phyloP scores from a whole-genome alignment of 768 basidiomycete genomes.

The Leccinellum rugosiceps region DNA sequence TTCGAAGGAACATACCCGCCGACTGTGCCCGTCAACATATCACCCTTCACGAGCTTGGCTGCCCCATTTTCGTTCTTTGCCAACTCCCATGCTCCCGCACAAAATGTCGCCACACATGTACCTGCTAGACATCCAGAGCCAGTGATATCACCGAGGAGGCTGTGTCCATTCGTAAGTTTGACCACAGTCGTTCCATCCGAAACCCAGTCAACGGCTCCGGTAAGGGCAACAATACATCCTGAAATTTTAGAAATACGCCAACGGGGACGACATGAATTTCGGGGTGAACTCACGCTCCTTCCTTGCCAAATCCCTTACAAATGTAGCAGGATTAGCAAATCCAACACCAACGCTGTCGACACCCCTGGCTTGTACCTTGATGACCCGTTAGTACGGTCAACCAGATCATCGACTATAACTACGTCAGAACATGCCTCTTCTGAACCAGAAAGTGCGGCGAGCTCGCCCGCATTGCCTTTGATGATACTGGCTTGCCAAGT shows the following conservation, averaged over 20 bases:
- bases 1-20: conserved; percentile 55
- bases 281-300: conserved; percentile 60
- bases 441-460: conserved; percentile 75
- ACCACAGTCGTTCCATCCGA: conserved; percentile 75
- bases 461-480: conserved; percentile 92
- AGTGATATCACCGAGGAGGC: conserved; percentile 74
- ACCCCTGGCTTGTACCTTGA: conserved; percentile 69
- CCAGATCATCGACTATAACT: background rate
- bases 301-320: conserved; percentile 67
- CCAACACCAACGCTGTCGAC: conserved; percentile 82
- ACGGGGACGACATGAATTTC: background rate
- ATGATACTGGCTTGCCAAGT: conserved; percentile 86
- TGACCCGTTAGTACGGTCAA: background rate
- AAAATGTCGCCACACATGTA: conserved; percentile 75
- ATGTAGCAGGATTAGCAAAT: conserved; percentile 68
- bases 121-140: conserved; percentile 88
- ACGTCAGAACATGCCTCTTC: conserved; percentile 50
- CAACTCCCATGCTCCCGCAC: conserved; percentile 59
- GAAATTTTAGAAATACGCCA: background rate
- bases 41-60: conserved; percentile 60
- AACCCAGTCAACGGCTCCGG: conserved; percentile 77
- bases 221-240: conserved; percentile 82
- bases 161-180: conserved; percentile 71
- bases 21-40: conserved; percentile 74
- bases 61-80: conserved; percentile 26